Base-by-base conservation (phyloP, 768 basidiomycete species). In the Phaffia australis region DNA sequence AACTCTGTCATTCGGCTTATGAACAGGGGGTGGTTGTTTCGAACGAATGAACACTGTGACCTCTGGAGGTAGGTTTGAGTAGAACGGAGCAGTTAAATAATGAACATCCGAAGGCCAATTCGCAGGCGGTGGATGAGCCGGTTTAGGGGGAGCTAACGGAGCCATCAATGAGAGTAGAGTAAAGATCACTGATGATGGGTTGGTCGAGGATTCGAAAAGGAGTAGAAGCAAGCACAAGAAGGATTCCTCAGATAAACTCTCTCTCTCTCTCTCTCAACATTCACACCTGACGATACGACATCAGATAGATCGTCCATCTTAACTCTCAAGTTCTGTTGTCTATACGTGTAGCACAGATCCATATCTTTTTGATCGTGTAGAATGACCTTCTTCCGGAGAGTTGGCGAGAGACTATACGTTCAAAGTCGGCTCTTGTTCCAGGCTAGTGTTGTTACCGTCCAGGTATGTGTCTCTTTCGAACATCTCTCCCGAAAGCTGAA, bases 71-170 rank as follows among this genome's bases (percentile, higher is more conserved):
- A 69, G 46, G 25, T 56, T 42, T 8, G 60, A 16, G 56, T 63
- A 63, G 63, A 69, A 63, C 19, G 67, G 67, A 23, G 67, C 67
- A 9, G 63, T 60, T 25, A 69, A 62, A 42, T 64, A 69, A 56
- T 46, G 27, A 49, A 69, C 42, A 16, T 69, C 67, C 11, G 62
- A 1, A 14, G 67, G 67, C 67, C 67, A 69, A 56, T 69, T 69
- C 19, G 62, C 50, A 21, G 67, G 66, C 3, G 66, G 67, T 11
- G 60, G 48, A 32, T 64, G 60, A 6, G 61, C 32, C 1, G 67
- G 67, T 6, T 57, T 47, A n/a, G 67, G 67, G 11, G 67, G 67
- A 50, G 29, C 52, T 15, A 64, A 27, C 5, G 67, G 32, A 9
- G 66, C 19, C 66, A 68, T 68, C 15, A 23, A 4, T 9, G 29